Evolutionary conservation across 1,284 basidiomycete genomes (phyloP).

Genomic region (Hemileia vastatrix): DNA sequence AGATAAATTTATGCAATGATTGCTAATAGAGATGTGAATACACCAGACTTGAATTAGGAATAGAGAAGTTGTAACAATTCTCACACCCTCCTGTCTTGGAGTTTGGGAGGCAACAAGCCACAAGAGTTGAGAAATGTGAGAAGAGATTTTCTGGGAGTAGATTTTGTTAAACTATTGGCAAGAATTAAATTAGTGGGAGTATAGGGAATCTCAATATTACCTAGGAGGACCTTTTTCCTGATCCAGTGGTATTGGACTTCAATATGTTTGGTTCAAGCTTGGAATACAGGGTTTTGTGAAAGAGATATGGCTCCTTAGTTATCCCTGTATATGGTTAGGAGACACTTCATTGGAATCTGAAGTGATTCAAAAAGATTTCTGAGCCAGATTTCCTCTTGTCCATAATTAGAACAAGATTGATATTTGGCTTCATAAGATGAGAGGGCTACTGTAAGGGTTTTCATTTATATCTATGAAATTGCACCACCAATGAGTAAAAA

Average conservation of each 20-base stretch:
- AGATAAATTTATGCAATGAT: too few species aligned
- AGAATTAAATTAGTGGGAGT: too few species aligned
- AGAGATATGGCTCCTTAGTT: conserved; percentile 35
- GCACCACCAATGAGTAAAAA: conserved; percentile 40
- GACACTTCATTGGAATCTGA: conserved; percentile 12
- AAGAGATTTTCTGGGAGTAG: too few species aligned
- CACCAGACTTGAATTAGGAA: too few species aligned
- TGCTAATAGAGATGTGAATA: too few species aligned
- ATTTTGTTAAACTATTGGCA: too few species aligned
- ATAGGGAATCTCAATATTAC: too few species aligned
- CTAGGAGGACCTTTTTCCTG: conserved; percentile 34
- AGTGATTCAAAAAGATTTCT: conserved; percentile 34
- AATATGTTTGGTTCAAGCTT: conserved; percentile 36
- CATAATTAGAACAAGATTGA: conserved; percentile 50
- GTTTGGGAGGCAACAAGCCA: too few species aligned
- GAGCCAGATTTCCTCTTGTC: conserved; percentile 47
- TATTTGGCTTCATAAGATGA: conserved; percentile 49
- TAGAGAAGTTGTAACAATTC: too few species aligned
- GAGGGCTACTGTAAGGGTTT: conserved; percentile 43
- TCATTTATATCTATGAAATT: conserved; percentile 46
- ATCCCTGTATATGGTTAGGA: conserved; percentile 29
- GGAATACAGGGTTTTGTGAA: conserved; percentile 37
- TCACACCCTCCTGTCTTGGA: too few species aligned
- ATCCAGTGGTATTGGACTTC: too few species aligned
- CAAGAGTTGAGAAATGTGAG: too few species aligned